Evolutionary conservation across 148 eudicot species (phyloP).

Genomic region (Bassia scoparia): DNA sequence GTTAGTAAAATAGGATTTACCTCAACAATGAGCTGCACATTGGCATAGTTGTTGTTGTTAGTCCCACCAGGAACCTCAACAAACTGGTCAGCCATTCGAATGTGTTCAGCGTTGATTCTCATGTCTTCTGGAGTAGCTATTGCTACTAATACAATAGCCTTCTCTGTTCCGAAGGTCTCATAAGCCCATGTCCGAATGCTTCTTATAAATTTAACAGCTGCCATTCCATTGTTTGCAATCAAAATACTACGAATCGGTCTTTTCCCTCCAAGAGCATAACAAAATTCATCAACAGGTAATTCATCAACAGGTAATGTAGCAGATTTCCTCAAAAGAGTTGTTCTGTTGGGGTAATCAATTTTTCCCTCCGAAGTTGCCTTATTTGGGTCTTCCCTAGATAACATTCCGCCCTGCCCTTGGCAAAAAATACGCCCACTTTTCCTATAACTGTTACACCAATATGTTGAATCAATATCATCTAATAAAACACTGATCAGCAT

Average conservation of each 20-base stretch:
- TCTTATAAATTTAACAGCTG: conserved; percentile 94
- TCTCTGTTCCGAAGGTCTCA: conserved; percentile 92
- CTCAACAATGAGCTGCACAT: conserved; percentile 99
- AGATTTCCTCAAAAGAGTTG: conserved; percentile 49
- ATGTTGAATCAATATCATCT: not conserved
- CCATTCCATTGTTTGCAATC: conserved; percentile 99
- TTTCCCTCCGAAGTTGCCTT: conserved; percentile 32
- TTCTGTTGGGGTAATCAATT: conserved; percentile 51
- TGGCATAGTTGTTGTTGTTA: conserved; percentile 95
- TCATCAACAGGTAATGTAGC: conserved; percentile 34
- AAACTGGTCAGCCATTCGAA: conserved; percentile 95
- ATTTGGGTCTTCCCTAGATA: conserved; percentile 32
- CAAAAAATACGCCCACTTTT: conserved; percentile 7
- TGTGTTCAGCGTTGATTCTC: conserved; percentile 98
- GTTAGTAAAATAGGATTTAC: conserved; percentile 32
- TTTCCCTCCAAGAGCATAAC: conserved; percentile 77
- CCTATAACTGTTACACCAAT: conserved; percentile 1
- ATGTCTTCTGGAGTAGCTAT: conserved; percentile 99
- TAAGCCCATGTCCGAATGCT: conserved; percentile 94
- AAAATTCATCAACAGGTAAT: conserved; percentile 81
- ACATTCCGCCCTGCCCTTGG: conserved; percentile 29
- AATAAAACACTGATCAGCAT: not conserved
- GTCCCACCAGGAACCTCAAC: conserved; percentile 99
- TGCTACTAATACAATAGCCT: conserved; percentile 92
- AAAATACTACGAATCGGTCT: conserved; percentile 85